Conservation (phyloP, 1,284 basidiomycete species). For the Melanopsichium pennsylvanicum region DNA sequence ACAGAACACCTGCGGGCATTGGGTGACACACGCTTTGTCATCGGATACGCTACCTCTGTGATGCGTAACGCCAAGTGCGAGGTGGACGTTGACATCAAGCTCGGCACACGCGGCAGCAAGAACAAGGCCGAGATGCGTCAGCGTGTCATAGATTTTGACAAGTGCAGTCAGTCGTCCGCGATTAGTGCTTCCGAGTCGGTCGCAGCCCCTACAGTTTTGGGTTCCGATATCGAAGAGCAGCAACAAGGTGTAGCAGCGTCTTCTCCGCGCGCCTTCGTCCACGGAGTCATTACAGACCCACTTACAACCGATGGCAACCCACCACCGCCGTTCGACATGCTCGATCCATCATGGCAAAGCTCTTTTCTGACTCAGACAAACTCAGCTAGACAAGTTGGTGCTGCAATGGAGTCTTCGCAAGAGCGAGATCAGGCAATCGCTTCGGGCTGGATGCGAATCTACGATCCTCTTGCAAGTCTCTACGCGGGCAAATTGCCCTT, state of each 20-base stretch:
- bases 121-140: conserved; percentile 55
- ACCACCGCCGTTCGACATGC: conserved; percentile 27
- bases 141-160: conserved; percentile 28
- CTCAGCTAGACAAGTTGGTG: conserved; percentile 1
- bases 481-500: conserved; percentile 63
- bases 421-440: background rate
- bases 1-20: conserved; percentile 90
- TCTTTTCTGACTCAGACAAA: conserved; percentile 6
- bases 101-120: conserved; percentile 48
- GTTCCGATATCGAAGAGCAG: too few species aligned
- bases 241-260: background rate
- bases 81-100: conserved; percentile 56
- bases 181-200: background rate
- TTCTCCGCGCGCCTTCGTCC: conserved; percentile 1
- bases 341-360: conserved; percentile 52
- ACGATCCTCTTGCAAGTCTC: conserved; percentile 48
- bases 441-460: conserved; percentile 45
- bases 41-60: conserved; percentile 75
- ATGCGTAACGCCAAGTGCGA: conserved; percentile 53
- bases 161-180: background rate
- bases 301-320: conserved; percentile 12
- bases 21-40: conserved; percentile 88
- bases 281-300: conserved; percentile 51
- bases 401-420: conserved; percentile 1
- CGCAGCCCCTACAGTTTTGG: background rate